phyloP scores from a whole-genome alignment of 371 early-diverging fungal genomes.

The Zychaea mexicana region DNA sequence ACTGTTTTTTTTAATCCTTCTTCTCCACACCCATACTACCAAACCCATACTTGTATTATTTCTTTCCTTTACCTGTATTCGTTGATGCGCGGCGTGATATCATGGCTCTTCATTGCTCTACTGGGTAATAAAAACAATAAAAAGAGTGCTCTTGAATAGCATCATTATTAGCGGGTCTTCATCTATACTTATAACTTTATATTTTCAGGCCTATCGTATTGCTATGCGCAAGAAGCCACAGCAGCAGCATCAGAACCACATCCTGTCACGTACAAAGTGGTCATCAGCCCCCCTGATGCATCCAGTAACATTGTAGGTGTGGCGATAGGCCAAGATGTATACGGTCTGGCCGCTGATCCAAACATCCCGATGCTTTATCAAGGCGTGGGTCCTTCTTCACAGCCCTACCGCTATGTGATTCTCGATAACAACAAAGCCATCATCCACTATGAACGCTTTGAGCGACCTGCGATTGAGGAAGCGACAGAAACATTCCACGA shows the following conservation, averaged over 20 bases:
- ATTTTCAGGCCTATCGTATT: not conserved
- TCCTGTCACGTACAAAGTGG: conserved; percentile 24
- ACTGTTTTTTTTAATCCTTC: not conserved
- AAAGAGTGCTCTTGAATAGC: too few species aligned
- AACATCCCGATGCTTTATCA: conserved; percentile 21
- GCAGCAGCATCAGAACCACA: not conserved
- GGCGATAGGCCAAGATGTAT: conserved; percentile 26
- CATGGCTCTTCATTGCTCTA: not conserved
- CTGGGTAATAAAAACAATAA: not conserved
- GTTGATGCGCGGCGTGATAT: not conserved
- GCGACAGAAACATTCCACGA: conserved; percentile 25
- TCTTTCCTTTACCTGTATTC: not conserved
- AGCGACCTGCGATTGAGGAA: conserved; percentile 29
- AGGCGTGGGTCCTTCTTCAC: conserved; percentile 20
- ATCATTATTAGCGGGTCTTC: too few species aligned
- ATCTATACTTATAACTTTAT: too few species aligned
- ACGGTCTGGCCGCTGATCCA: conserved; percentile 15
- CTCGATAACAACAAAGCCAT: conserved; percentile 14
- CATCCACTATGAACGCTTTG: conserved; percentile 26
- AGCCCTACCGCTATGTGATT: conserved; percentile 29
- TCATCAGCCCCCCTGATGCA: conserved; percentile 12
- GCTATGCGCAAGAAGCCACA: not conserved
- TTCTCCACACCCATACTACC: not conserved
- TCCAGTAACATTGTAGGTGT: conserved; percentile 18
- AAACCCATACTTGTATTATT: not conserved